Percentiles rank a stretch among this genome's conserved stretches.
Evolutionary conservation across 805 yeast genomes (phyloP).

Genomic region (Lipomyces orientalis): DNA sequence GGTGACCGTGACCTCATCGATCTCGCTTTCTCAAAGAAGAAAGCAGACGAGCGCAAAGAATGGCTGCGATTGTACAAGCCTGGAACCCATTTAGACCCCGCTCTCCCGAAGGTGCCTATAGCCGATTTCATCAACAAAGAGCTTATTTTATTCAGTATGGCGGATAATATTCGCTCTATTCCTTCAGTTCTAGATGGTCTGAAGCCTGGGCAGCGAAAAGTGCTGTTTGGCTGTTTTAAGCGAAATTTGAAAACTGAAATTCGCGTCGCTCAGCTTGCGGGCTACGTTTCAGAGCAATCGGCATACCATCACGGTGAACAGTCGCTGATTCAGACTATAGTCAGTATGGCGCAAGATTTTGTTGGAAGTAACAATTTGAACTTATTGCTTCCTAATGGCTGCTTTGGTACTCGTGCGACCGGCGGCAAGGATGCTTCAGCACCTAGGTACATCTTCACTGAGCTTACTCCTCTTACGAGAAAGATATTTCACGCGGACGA

Average conservation of each 20-base stretch:
- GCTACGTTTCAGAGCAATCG: slow-evolving; percentile 85
- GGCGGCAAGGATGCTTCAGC: slow-evolving; percentile 99
- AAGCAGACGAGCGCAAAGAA: slow-evolving; percentile 96
- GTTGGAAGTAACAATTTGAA: slow-evolving; percentile 91
- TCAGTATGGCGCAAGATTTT: slow-evolving; percentile 93
- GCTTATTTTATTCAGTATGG: slow-evolving; percentile 91
- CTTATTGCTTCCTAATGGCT: slow-evolving; percentile 86
- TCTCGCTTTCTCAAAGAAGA: slow-evolving; percentile 90
- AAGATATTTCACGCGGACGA: slow-evolving; percentile 80
- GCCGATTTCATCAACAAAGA: slow-evolving; percentile 94
- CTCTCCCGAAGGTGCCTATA: slow-evolving; percentile 77
- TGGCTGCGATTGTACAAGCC: slow-evolving; percentile 93
- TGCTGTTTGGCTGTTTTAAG: slow-evolving; percentile 84
- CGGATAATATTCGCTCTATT: slow-evolving; percentile 93
- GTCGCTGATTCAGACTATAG: slow-evolving; percentile 84
- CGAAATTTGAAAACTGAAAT: slow-evolving; percentile 76
- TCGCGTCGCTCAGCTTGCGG: slow-evolving; percentile 89
- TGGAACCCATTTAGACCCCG: slow-evolving; percentile 89
- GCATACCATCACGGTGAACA: slow-evolving; percentile 96
- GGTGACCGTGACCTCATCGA: slow-evolving; percentile 78
- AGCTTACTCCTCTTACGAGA: slow-evolving; percentile 74
- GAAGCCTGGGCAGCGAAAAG: slow-evolving; percentile 97
- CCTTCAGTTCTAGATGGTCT: slow-evolving; percentile 94
- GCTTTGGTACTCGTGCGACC: slow-evolving; percentile 92
- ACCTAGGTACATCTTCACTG: slow-evolving; percentile 93